A percentile compares a stretch with the other conserved stretches of the same genome.
phyloP scores from a whole-genome alignment of 208 protist genomes.

The Leishmania lainsoni region DNA sequence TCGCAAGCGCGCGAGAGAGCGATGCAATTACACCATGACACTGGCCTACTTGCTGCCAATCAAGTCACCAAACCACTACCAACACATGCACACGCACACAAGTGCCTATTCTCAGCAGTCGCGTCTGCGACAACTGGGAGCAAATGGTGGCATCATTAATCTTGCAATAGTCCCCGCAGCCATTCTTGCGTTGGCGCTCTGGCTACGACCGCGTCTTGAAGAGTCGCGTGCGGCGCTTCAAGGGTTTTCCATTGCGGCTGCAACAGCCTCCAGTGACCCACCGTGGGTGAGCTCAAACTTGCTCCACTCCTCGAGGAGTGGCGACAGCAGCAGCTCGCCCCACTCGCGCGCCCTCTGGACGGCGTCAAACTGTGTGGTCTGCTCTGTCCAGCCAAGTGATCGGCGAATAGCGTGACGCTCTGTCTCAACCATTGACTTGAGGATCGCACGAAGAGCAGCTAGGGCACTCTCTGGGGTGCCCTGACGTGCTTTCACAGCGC shows the following conservation, averaged over 20 bases:
- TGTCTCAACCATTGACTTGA: constrained; percentile 58
- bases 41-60: background rate
- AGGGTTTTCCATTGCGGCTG: constrained; percentile 41
- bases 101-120: background rate
- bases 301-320: constrained; percentile 67
- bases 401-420: constrained; percentile 46
- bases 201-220: constrained; percentile 41
- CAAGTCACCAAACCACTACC: background rate
- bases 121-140: background rate
- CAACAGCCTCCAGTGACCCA: constrained; percentile 50
- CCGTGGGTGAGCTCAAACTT: constrained; percentile 76
- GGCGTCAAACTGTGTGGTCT: constrained; percentile 56
- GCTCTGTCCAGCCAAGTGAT: constrained; percentile 40
- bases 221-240: constrained; percentile 71
- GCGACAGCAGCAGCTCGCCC: constrained; percentile 65
- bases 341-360: constrained; percentile 55
- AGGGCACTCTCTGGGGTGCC: background rate
- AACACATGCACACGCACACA: background rate
- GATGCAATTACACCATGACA: background rate
- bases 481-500: background rate
- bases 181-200: background rate
- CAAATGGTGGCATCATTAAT: background rate
- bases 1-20: background rate
- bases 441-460: constrained; percentile 42
- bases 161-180: background rate